phyloP scores from a whole-genome alignment of 139 green algal genomes.

The Asterochloris sp. region DNA sequence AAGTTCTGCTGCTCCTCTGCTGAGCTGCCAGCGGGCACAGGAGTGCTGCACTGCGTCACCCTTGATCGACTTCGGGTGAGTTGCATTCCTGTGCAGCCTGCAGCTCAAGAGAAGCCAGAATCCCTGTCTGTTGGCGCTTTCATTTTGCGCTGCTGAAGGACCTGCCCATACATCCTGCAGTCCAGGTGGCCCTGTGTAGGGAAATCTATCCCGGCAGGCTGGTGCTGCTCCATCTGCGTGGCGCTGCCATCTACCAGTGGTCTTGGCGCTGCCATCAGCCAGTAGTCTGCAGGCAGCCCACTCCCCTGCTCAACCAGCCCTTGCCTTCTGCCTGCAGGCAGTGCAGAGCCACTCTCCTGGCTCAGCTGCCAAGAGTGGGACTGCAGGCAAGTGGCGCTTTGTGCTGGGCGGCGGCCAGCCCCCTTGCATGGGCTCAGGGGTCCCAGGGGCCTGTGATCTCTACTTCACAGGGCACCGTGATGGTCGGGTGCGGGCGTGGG shows the following conservation, averaged over 20 bases:
- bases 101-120: neutral
- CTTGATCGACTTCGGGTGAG: neutral
- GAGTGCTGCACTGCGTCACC: constrained; percentile 9
- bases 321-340: neutral
- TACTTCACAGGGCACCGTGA: constrained; percentile 45
- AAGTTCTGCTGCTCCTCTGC: constrained; percentile 7
- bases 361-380: neutral
- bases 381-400: constrained; percentile 20
- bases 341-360: neutral
- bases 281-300: too few species aligned
- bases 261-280: too few species aligned
- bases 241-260: too few species aligned
- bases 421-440: neutral
- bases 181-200: too few species aligned
- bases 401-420: constrained; percentile 13
- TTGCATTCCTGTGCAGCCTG: neutral
- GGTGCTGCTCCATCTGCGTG: too few species aligned
- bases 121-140: too few species aligned
- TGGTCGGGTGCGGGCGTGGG: constrained; percentile 48
- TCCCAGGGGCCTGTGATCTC: constrained; percentile 17
- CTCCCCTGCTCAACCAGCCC: too few species aligned
- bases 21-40: neutral
- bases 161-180: too few species aligned
- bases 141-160: too few species aligned
- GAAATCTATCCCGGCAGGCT: too few species aligned